Percentiles rank a stretch among this genome's conserved stretches.
Conservation (phyloP, 352 stramenopile species). For the Lagenidium giganteum region DNA sequence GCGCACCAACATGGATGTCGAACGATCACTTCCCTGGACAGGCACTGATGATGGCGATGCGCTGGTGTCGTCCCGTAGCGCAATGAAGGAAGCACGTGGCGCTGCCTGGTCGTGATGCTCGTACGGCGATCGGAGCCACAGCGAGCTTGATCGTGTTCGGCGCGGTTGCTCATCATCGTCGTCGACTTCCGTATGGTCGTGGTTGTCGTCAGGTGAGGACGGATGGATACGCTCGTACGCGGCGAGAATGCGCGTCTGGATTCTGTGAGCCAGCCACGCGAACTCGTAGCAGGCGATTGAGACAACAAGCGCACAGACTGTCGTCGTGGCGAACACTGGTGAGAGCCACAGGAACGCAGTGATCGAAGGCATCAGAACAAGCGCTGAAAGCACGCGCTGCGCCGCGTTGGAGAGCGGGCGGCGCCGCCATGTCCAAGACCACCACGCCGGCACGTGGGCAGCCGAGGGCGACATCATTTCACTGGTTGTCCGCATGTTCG, state of each 20-base stretch:
- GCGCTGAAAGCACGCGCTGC: constrained; percentile 58
- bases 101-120: too few species aligned
- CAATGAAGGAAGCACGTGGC: too few species aligned
- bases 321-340: constrained; percentile 56
- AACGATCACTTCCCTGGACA: too few species aligned
- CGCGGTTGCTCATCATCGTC: too few species aligned
- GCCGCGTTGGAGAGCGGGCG: constrained; percentile 36
- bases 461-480: too few species aligned
- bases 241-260: constrained; percentile 40
- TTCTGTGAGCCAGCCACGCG: constrained; percentile 62
- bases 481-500: too few species aligned
- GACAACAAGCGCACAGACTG: constrained; percentile 59
- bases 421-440: too few species aligned
- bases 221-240: constrained; percentile 15
- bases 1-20: too few species aligned
- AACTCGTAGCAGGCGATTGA: constrained; percentile 73
- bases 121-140: too few species aligned
- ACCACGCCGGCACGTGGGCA: constrained; percentile 1
- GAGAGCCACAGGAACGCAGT: constrained; percentile 77
- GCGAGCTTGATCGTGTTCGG: too few species aligned
- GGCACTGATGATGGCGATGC: too few species aligned
- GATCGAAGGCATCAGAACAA: constrained; percentile 49
- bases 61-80: too few species aligned
- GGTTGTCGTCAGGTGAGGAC: background rate
- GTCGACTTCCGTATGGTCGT: constrained; percentile 16